phyloP scores from a whole-genome alignment of 1,284 basidiomycete genomes.

The Phlebopus sp. region DNA sequence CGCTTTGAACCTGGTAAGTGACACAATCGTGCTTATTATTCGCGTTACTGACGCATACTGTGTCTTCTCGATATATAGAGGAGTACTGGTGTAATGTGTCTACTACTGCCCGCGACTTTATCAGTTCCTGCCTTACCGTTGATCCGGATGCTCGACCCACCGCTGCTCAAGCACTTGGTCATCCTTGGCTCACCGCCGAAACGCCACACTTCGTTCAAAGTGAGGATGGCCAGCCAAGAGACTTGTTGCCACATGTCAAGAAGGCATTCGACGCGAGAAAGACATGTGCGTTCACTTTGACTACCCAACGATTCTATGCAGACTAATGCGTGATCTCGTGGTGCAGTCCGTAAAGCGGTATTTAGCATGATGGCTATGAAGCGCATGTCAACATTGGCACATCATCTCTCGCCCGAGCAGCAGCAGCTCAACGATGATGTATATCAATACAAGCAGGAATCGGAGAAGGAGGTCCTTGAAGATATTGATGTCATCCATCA shows the following conservation, averaged over 20 bases:
- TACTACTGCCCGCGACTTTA: constrained; percentile 79
- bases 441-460: constrained; percentile 75
- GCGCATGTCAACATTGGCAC: constrained; percentile 61
- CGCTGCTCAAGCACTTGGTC: constrained; percentile 52
- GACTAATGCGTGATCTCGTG: not conserved
- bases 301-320: constrained; percentile 1
- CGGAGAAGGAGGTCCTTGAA: constrained; percentile 53
- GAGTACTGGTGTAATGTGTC: constrained; percentile 90
- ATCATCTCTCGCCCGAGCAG: constrained; percentile 42
- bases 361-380: constrained; percentile 83
- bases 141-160: constrained; percentile 80
- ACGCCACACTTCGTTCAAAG: constrained; percentile 73
- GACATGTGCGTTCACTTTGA: constrained; percentile 59
- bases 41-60: not conserved
- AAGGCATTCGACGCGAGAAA: constrained; percentile 85
- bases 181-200: constrained; percentile 67
- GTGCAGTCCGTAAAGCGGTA: constrained; percentile 80
- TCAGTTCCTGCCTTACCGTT: constrained; percentile 77
- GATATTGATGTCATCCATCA: constrained; percentile 51
- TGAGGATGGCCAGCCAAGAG: constrained; percentile 62
- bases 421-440: constrained; percentile 62
- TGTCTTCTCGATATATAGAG: constrained; percentile 24
- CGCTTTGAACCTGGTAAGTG: constrained; percentile 75
- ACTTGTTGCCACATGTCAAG: constrained; percentile 86
- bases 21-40: not conserved